These are phyloP conservation scores for Mycosphaerella arachidis DNA, from an alignment of 2,329 filamentous ascomycete genomes.

Conservation along the genomic window DNA sequence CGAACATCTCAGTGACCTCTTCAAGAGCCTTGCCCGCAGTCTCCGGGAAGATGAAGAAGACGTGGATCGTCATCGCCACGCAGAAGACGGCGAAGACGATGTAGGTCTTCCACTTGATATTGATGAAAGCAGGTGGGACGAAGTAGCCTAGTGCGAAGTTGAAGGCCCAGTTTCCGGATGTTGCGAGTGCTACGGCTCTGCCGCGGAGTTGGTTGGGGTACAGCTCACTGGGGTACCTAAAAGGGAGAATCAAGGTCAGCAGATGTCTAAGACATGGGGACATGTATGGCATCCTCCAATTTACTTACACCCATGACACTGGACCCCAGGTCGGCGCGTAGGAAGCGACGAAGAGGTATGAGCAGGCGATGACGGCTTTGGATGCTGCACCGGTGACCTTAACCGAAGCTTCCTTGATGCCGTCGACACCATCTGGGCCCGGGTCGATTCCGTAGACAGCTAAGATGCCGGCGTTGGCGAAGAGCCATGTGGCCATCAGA, in stretches of 20 bases:
- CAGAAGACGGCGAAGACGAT: slow-evolving; percentile 74
- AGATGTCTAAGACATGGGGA: no score
- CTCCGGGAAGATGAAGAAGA: slow-evolving; percentile 57
- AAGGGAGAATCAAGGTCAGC: no score
- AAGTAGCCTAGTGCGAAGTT: slow-evolving; percentile 57
- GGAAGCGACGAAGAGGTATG: slow-evolving; percentile 67
- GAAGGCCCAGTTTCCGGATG: slow-evolving; percentile 58
- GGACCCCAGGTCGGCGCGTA: slow-evolving; percentile 64
- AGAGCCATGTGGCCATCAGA: slow-evolving; percentile 61
- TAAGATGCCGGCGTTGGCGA: slow-evolving; percentile 59
- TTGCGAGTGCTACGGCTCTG: slow-evolving; percentile 59
- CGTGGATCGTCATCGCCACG: slow-evolving; percentile 60
- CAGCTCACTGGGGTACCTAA: slow-evolving; percentile 38
- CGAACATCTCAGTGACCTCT: slow-evolving; percentile 71
- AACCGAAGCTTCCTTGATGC: slow-evolving; percentile 40
- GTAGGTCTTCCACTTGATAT: slow-evolving; percentile 57
- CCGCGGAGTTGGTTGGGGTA: slow-evolving; percentile 60
- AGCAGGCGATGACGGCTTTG: slow-evolving; percentile 59
- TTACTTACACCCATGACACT: slow-evolving; percentile 45
- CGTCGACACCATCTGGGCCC: slow-evolving; percentile 34
- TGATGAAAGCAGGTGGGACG: slow-evolving; percentile 55
- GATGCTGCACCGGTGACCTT: slow-evolving; percentile 38
- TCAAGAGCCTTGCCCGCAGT: slow-evolving; percentile 71
- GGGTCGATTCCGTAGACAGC: slow-evolving; percentile 52
- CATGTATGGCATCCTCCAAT: no score